A percentile compares a stretch with the other conserved stretches of the same genome.
Evolutionary conservation across 805 yeast genomes (phyloP).

Genomic region (Metschnikowia borealis): DNA sequence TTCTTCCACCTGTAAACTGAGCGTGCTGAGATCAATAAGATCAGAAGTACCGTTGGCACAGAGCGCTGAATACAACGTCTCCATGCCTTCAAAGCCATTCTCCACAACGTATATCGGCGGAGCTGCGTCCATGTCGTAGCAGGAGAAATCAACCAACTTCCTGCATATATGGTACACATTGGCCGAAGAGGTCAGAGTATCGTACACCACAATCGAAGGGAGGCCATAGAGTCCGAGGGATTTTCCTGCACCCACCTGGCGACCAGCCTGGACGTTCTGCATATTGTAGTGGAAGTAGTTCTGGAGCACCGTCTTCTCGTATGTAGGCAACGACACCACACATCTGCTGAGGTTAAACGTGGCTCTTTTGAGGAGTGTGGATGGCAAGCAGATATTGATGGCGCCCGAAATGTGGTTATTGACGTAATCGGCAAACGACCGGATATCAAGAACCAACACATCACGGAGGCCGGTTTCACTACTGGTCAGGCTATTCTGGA

Average conservation of each 20-base stretch:
- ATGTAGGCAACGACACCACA: constrained; percentile 53
- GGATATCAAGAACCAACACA: constrained; percentile 61
- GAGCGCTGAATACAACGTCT: constrained; percentile 16
- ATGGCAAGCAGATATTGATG: constrained; percentile 78
- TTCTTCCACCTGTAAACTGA: constrained; percentile 4
- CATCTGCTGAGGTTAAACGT: constrained; percentile 65
- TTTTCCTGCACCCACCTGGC: neutral
- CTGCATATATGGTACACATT: constrained; percentile 45
- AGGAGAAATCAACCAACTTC: constrained; percentile 41
- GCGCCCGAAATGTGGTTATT: constrained; percentile 56
- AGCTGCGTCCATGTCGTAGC: constrained; percentile 17
- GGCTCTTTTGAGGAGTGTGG: constrained; percentile 76
- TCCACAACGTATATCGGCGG: constrained; percentile 41
- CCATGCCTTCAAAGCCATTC: constrained; percentile 40
- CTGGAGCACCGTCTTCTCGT: constrained; percentile 45
- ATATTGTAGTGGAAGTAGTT: constrained; percentile 24
- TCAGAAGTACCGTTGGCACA: constrained; percentile 20
- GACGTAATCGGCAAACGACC: constrained; percentile 75
- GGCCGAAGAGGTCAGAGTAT: constrained; percentile 33
- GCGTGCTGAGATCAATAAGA: constrained; percentile 6
- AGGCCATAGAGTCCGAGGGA: constrained; percentile 23
- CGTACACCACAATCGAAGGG: constrained; percentile 50
- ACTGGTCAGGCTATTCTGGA: constrained; percentile 6
- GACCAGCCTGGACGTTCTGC: constrained; percentile 4
- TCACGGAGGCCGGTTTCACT: constrained; percentile 15